Conservation (phyloP, 2,329 filamentous ascomycete species). For the Pseudogymnoascus sp. region DNA sequence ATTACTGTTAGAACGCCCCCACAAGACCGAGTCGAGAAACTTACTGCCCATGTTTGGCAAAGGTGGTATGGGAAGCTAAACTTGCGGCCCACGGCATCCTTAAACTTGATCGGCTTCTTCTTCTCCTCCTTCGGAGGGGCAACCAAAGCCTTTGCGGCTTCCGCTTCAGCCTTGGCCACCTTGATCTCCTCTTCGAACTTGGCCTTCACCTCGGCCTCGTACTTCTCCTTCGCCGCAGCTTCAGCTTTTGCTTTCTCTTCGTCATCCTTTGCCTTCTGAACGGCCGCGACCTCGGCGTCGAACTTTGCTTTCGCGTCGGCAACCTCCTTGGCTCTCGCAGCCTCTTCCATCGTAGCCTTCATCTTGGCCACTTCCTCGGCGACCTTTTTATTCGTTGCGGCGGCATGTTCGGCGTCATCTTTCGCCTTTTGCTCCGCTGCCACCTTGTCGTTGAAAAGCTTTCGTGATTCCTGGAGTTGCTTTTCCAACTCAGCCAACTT, state of each 20-base stretch:
- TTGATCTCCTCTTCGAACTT: conserved; percentile 26
- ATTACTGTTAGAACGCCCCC: conserved; percentile 20
- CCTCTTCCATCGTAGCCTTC: conserved; percentile 41
- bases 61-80: conserved; percentile 86
- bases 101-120: conserved; percentile 70
- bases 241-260: conserved; percentile 1
- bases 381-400: conserved; percentile 34
- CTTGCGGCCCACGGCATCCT: conserved; percentile 83
- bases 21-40: conserved; percentile 25
- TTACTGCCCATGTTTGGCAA: conserved; percentile 75
- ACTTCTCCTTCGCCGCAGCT: conserved; percentile 2
- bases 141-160: conserved; percentile 28
- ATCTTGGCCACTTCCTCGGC: conserved; percentile 37
- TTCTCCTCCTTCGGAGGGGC: conserved; percentile 33
- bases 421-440: conserved; percentile 36
- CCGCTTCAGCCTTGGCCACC: conserved; percentile 29
- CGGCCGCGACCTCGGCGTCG: conserved; percentile 40
- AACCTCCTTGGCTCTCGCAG: conserved; percentile 36
- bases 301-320: conserved; percentile 37
- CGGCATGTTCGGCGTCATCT: conserved; percentile 35
- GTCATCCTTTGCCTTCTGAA: conserved; percentile 30
- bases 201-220: conserved; percentile 15
- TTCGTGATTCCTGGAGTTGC: not conserved
- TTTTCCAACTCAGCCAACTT: not conserved
- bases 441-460: not conserved